A percentile compares a stretch with the other conserved stretches of the same genome.
Evolutionary conservation across 2,329 filamentous ascomycete genomes (phyloP).

Genomic region (Aspergillus calidoustus): DNA sequence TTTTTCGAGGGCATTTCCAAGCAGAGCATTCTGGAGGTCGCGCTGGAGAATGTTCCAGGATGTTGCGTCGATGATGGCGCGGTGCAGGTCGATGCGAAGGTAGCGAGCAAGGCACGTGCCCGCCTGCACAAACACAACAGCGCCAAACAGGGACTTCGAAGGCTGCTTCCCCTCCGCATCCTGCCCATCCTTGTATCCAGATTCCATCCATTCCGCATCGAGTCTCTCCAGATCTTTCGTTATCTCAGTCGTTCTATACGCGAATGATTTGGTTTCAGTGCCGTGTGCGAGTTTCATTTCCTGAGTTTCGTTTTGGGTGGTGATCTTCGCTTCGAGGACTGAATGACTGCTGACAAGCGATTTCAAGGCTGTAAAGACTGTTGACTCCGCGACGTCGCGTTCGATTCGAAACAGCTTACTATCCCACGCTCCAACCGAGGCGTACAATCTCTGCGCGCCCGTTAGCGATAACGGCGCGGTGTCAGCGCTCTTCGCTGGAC

Average conservation of each 20-base stretch:
- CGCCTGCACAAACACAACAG: slow-evolving; percentile 9
- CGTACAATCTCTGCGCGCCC: slow-evolving; percentile 1
- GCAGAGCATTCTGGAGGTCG: not conserved
- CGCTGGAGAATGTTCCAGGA: slow-evolving; percentile 4
- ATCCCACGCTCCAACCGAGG: slow-evolving; percentile 6
- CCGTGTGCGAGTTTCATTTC: not conserved
- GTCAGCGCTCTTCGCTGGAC: not conserved
- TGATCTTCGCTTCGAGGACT: slow-evolving; percentile 2
- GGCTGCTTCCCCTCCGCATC: not conserved
- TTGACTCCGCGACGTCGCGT: slow-evolving; percentile 4
- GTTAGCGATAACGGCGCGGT: not conserved
- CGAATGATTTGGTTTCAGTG: not conserved
- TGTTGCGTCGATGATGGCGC: slow-evolving; percentile 2
- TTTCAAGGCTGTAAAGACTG: not conserved
- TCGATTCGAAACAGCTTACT: slow-evolving; percentile 4
- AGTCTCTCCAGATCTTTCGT: not conserved
- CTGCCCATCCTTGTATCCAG: not conserved
- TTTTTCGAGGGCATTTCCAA: not conserved
- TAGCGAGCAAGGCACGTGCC: slow-evolving; percentile 12
- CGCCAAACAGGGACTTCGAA: not conserved
- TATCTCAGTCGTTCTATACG: not conserved
- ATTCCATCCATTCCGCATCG: not conserved
- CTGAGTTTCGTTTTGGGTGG: not conserved
- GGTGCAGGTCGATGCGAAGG: slow-evolving; percentile 8
- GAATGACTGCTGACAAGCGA: not conserved